A percentile compares a stretch with the other conserved stretches of the same genome.
Evolutionary conservation across 441 rosid genomes (phyloP).

Genomic region (Aleurites moluccanus): DNA sequence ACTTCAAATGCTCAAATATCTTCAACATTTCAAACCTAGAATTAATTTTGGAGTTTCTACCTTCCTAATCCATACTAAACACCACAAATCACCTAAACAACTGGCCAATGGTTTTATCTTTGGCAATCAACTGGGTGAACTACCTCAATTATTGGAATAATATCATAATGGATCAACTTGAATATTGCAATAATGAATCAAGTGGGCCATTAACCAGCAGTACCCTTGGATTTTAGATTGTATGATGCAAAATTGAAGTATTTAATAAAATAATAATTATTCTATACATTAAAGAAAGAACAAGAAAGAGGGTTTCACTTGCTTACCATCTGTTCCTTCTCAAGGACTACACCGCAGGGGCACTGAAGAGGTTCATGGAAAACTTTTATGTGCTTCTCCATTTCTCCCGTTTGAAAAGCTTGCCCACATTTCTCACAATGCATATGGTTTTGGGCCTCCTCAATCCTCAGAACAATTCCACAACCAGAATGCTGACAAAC

Average conservation of each 20-base stretch:
- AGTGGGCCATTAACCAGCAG: background rate
- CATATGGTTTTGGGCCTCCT: constrained; percentile 67
- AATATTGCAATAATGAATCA: background rate
- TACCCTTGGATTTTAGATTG: background rate
- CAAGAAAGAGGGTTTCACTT: background rate
- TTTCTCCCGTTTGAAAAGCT: constrained; percentile 71
- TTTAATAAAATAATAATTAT: background rate
- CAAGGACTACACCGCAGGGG: constrained; percentile 77
- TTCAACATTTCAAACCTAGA: background rate
- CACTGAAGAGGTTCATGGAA: constrained; percentile 81
- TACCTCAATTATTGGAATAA: background rate
- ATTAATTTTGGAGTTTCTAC: background rate
- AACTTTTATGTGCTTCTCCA: constrained; percentile 92
- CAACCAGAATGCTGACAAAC: constrained; percentile 71
- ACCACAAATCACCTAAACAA: background rate
- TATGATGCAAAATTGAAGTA: background rate
- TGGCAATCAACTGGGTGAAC: background rate
- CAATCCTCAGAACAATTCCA: constrained; percentile 74
- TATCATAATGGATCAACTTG: background rate
- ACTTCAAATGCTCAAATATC: constrained; percentile 1
- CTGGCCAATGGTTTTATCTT: background rate
- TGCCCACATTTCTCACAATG: constrained; percentile 84
- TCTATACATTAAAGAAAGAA: background rate
- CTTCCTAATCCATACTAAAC: background rate
- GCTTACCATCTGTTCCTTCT: constrained; percentile 84